Base-by-base conservation (phyloP, 2,329 filamentous ascomycete genomes). In the Paracamarosporium sp. region DNA sequence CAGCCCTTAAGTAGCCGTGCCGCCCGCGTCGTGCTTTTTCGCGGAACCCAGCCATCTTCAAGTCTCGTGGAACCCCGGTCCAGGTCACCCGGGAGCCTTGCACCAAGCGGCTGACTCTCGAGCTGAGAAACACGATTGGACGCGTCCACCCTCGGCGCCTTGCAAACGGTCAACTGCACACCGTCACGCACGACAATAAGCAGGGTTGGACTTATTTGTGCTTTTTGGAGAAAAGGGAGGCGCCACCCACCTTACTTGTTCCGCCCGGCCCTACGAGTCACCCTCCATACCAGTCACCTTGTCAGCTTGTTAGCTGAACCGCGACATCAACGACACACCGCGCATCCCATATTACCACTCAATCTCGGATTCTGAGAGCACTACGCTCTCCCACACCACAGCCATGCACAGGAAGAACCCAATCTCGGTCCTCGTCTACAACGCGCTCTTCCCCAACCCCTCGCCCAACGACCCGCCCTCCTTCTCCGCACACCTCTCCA, bases 381-480 rank as follows among this genome's bases (percentile, higher is more conserved):
- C 48, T 30, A 22, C 53, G 5, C 50, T 38, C 27, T 27, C 33
- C 36, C 33, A 27, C 61, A 22, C 55, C 56, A 52, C 71, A 69
- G 78, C 64, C 64, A 93, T 93, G 90, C 91, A 90, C 78, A 87
- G 89, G 68, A 85, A 85, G 65, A 84, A 82, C 46, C 84, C 88
- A 43, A 82, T 92, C 69, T 88, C 90, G 58, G 84, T 89, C 72
- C 83, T 92, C 75, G 88, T 93, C 60, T 91, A 91, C 83, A 85
- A 88, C 78, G 81, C 82, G 70, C 88, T 93, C 80, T 91, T 90
- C 71, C 89, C 89, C 20, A 86, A 85, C 55, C 87, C 88, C 13
- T 86, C 87, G 61, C 76, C 85, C 13, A 86, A 81, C 57, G 90
- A 93, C 67, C 90, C 90, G 11, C 84, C 86, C 55, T 89, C 86